Evolutionary conservation across 352 stramenopile species (phyloP), one percentile per base, ranked within the genome.

Genomic region (Aphanomyces stellatus): DNA sequence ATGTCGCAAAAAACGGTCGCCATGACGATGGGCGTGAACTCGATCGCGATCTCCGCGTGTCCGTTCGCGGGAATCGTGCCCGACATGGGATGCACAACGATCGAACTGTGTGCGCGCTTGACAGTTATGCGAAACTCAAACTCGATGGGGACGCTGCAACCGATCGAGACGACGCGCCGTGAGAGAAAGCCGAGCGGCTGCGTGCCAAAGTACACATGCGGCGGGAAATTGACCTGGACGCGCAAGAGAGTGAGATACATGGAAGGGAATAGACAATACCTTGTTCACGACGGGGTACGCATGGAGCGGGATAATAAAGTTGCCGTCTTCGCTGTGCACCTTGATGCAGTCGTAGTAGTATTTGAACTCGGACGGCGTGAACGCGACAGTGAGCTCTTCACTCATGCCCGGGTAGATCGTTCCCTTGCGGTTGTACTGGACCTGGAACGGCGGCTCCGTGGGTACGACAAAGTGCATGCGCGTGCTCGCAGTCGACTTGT

Each of bases 281-380:
- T 87, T 60, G 59, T 95, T 95, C 37, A 90, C 73, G 24, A 91
- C 86, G 11, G 88, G 88, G 55, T 97, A 97, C 3, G 81, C 89
- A 62, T 97, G 89, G 11, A 97, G 49, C 28, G 88, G 88, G 27
- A 97, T 72, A 37, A 93, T 66, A 7, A 82, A 76, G 46, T 73
- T 76, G 37, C 78, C 77, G 33, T 93, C 75, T 57, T 90, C 81
- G 63, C 83, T 87, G 17, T 71, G 72, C 51, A 96, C 78, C 35
- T 87, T 75, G 46, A 96, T 71, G 56, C 81, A 93, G 74, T 96
- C 89, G 75, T 95, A 93, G 73, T 96, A 91, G 74, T 96, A 96
- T 61, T 93, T 86, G 55, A 88, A 92, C 37, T 87, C 80, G 5
- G 65, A 53, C 0, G 87, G 78, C 4, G 69, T 73, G 73, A 96